phyloP scores from a whole-genome alignment of 805 yeast species.

The Schizosaccharomyces japonicus region DNA sequence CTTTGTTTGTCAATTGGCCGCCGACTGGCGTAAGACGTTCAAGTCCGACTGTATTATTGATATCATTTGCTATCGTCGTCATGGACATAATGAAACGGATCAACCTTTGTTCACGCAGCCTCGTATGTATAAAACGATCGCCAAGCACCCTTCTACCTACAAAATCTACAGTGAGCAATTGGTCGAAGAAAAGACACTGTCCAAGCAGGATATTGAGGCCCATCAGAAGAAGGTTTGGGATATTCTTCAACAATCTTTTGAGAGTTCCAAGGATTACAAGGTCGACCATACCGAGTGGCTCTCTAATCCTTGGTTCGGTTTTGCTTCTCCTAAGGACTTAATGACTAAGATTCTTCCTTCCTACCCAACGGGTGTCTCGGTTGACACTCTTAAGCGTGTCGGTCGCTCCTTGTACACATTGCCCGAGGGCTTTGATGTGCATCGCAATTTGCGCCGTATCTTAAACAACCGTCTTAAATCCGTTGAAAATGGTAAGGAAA shows the following conservation, averaged over 20 bases:
- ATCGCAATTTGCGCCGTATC: constrained; percentile 88
- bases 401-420: constrained; percentile 60
- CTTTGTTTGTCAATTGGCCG: constrained; percentile 83
- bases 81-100: constrained; percentile 98
- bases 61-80: constrained; percentile 92
- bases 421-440: constrained; percentile 73
- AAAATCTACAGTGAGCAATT: constrained; percentile 66
- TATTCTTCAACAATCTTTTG: constrained; percentile 69
- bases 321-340: constrained; percentile 89
- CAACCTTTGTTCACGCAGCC: constrained; percentile 99
- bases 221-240: constrained; percentile 97
- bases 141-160: constrained; percentile 68
- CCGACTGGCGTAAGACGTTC: constrained; percentile 94
- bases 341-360: constrained; percentile 91
- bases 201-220: constrained; percentile 73
- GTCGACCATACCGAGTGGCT: constrained; percentile 94
- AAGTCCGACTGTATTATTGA: constrained; percentile 90
- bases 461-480: constrained; percentile 69
- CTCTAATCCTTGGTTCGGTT: constrained; percentile 96
- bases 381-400: constrained; percentile 42
- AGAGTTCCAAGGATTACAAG: constrained; percentile 66
- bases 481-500: constrained; percentile 69
- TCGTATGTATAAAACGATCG: constrained; percentile 77
- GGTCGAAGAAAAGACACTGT: constrained; percentile 67
- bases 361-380: constrained; percentile 78